Base-by-base conservation (phyloP, 768 basidiomycete genomes). In the Tulasnella sp. region DNA sequence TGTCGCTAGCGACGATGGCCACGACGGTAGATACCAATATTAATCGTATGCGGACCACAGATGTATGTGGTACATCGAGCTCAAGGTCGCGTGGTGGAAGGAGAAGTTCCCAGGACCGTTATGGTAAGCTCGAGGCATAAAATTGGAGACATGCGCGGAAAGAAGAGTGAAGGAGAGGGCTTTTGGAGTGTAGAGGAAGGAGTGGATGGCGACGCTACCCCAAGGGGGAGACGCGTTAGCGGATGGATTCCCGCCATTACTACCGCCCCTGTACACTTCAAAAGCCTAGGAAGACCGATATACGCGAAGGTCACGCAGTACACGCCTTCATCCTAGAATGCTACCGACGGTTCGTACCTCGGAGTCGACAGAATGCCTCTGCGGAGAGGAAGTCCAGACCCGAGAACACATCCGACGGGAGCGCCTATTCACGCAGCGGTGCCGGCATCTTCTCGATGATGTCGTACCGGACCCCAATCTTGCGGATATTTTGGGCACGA, bases 311-410 rank as follows among this genome's bases (percentile, higher is more conserved):
- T 70, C 74, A 36, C n/a, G 1, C 74, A 70, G 67, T 76, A 22
- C 25, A 77, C 19, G 64, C 72, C 31, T 49, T 40, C 39, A 54
- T 58, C 3, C 40, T 58, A 3, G 64, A 67, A 45, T 78, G 76
- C 42, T 76, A 70, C 42, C 38, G 31, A 0, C 29, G 40, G 9
- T 69, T 67, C 75, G 68, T 67, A 31, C 67, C 15, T 31, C 36
- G 6, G 25, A 49, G 5, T 22, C 9, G 31, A 42, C 37, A 29
- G 67, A n/a, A 38, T 76, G 74, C 67, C 38, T 22, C 7, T 78
- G 77, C 36, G 77, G 64, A 14, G 29, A 68, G 15, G 52, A 42
- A n/a, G 34, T 71, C 25, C 67, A 76, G 31, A 69, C 68, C 12
- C 25, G 67, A 14, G 58, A 31, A 31, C 75, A 70, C 38, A 69